phyloP scores from a whole-genome alignment of 495 filamentous ascomycete species.

The Tirmania nivea region DNA sequence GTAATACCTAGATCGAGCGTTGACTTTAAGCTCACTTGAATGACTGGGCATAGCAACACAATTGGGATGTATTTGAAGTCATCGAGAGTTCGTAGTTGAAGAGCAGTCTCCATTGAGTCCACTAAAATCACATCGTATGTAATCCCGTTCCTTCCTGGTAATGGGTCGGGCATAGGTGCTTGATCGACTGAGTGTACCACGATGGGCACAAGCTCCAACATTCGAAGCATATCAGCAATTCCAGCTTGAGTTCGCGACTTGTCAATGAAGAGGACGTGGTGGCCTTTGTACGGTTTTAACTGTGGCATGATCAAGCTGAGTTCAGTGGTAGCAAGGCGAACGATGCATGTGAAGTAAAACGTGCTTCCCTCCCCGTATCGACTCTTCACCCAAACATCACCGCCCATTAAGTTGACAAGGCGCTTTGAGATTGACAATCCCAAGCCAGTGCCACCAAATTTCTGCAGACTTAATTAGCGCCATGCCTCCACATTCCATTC shows the following conservation, averaged over 20 bases:
- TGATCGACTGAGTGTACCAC: constrained; percentile 48
- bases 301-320: constrained; percentile 60
- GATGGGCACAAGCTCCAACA: constrained; percentile 58
- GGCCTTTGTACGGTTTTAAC: constrained; percentile 71
- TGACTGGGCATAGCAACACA: constrained; percentile 72
- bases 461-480: constrained; percentile 12
- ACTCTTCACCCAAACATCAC: constrained; percentile 91
- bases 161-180: constrained; percentile 27
- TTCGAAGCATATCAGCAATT: constrained; percentile 58
- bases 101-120: constrained; percentile 76
- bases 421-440: constrained; percentile 92
- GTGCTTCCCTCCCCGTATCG: constrained; percentile 81
- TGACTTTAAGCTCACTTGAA: constrained; percentile 82
- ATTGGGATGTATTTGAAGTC: constrained; percentile 97
- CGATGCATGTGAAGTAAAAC: constrained; percentile 93
- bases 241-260: constrained; percentile 61
- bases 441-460: constrained; percentile 90
- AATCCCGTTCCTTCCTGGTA: constrained; percentile 35
- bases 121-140: constrained; percentile 94
- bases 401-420: constrained; percentile 91
- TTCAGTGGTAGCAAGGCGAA: constrained; percentile 67
- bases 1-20: constrained; percentile 91
- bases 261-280: constrained; percentile 91
- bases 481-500: neutral
- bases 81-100: constrained; percentile 63